Conservation (phyloP, 768 basidiomycete genomes). For the Lactifluus subvellereus region DNA sequence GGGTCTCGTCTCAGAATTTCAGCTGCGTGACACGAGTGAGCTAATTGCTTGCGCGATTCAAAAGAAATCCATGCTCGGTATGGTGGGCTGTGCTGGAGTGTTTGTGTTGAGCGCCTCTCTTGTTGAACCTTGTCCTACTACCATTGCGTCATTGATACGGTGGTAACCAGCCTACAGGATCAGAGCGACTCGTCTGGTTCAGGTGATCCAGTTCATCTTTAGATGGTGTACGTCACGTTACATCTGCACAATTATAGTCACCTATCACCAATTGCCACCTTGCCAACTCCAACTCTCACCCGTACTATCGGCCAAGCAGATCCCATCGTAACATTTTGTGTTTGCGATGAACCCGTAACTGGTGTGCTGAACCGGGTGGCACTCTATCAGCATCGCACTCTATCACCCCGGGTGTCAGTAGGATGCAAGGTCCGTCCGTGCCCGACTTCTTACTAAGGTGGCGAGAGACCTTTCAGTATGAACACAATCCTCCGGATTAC, state of each 20-base stretch:
- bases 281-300: not conserved
- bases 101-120: not conserved
- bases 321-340: not conserved
- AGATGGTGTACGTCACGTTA: not conserved
- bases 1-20: too few species aligned
- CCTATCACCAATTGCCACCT: not conserved
- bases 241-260: not conserved
- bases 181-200: not conserved
- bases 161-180: not conserved
- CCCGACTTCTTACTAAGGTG: constrained; percentile 1
- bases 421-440: not conserved
- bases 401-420: not conserved
- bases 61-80: too few species aligned
- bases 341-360: not conserved
- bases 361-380: not conserved
- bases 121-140: too few species aligned
- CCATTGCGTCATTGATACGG: not conserved
- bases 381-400: not conserved
- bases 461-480: not conserved
- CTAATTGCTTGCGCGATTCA: too few species aligned
- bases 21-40: too few species aligned
- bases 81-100: too few species aligned
- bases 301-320: not conserved
- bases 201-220: not conserved
- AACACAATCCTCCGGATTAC: not conserved